Evolutionary conservation across 441 rosid species (phyloP).

Genomic region (Mallotus repandus): DNA sequence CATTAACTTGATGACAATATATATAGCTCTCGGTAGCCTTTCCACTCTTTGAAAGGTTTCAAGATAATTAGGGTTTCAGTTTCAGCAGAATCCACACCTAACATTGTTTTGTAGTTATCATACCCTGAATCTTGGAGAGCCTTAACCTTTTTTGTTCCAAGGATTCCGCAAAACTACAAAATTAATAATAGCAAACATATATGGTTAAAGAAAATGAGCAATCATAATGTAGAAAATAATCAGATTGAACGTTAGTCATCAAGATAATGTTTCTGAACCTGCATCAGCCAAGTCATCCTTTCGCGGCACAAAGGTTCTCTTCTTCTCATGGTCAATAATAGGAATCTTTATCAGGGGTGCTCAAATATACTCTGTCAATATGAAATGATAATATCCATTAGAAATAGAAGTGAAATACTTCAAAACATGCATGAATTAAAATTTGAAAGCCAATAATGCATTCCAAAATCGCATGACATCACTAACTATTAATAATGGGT

Average conservation of each 20-base stretch:
- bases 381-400: conserved; percentile 25
- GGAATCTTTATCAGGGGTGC: conserved; percentile 87
- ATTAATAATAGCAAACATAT: conserved; percentile 1
- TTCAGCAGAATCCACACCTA: no score
- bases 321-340: conserved; percentile 89
- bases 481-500: background rate
- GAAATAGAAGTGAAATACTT: conserved; percentile 14
- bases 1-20: no score
- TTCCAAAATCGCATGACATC: background rate
- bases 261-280: conserved; percentile 36
- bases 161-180: background rate
- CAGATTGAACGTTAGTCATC: background rate
- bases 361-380: conserved; percentile 79
- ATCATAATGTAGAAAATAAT: background rate
- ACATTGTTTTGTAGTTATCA: no score
- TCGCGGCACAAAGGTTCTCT: conserved; percentile 84
- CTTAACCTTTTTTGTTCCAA: no score
- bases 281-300: conserved; percentile 95
- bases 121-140: no score
- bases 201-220: background rate
- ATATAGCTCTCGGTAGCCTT: no score
- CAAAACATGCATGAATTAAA: background rate
- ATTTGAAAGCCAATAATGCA: background rate
- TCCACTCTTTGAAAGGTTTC: no score
- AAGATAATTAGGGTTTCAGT: no score